Evolutionary conservation across 2,329 filamentous ascomycete genomes (phyloP).

Genomic region (Pestalotiopsis sp.): DNA sequence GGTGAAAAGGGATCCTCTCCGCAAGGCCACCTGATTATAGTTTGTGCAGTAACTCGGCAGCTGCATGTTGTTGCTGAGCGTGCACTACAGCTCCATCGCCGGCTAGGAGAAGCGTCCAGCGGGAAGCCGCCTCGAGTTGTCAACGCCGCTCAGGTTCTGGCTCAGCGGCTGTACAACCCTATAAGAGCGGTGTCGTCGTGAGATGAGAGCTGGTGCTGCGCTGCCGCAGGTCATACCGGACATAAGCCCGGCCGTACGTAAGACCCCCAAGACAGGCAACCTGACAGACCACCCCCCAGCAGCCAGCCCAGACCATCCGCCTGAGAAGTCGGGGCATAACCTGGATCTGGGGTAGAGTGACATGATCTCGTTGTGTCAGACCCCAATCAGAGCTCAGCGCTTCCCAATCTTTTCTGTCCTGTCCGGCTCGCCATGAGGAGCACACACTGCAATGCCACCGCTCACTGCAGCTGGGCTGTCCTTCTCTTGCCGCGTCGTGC

Average conservation of each 20-base stretch:
- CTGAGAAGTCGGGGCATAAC: background rate
- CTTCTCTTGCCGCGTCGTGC: constrained; percentile 3
- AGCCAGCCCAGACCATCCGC: background rate
- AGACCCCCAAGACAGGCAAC: background rate
- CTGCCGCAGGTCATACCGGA: background rate
- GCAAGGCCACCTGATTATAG: background rate
- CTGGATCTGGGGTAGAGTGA: constrained; percentile 9
- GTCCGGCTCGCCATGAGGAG: background rate
- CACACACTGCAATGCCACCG: constrained; percentile 3
- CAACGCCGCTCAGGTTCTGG: background rate
- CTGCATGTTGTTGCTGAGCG: constrained; percentile 1
- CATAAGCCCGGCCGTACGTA: background rate
- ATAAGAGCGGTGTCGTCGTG: constrained; percentile 2
- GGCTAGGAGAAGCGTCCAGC: background rate
- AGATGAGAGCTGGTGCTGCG: background rate
- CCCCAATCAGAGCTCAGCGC: constrained; percentile 1
- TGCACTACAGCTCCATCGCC: background rate
- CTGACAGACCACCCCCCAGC: background rate
- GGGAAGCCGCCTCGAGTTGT: constrained; percentile 1
- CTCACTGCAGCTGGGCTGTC: constrained; percentile 8
- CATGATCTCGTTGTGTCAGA: background rate
- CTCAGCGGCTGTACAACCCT: background rate
- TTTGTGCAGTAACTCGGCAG: background rate
- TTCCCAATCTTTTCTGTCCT: background rate
- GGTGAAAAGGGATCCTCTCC: no score